phyloP scores from a whole-genome alignment of 1,284 basidiomycete genomes.

The Leccinum pachyderme region DNA sequence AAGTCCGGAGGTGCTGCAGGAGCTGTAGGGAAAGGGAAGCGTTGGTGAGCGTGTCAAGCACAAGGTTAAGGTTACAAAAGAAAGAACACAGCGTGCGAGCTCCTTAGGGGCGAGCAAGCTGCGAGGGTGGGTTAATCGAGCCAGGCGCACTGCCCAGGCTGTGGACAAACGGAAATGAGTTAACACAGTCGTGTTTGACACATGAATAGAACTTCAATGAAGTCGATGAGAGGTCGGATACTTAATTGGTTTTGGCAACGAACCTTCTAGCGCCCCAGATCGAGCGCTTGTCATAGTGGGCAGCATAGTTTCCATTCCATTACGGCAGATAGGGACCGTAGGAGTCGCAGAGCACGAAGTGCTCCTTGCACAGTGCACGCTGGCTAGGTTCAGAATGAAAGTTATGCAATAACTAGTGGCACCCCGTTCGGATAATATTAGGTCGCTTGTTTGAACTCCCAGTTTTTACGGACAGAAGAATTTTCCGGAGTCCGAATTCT shows the following conservation, averaged over 20 bases:
- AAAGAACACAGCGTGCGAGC: no score
- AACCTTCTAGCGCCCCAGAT: neutral
- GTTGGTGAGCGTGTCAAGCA: no score
- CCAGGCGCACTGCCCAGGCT: no score
- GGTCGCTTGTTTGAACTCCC: neutral
- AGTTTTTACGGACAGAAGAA: neutral
- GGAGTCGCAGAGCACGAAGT: neutral
- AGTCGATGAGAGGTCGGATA: neutral
- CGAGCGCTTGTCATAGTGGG: neutral
- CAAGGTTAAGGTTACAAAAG: no score
- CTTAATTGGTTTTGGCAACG: neutral
- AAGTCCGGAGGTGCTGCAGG: no score
- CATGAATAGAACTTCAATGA: neutral
- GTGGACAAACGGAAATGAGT: no score
- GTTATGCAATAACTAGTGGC: neutral
- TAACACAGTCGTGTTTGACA: neutral
- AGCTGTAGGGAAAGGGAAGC: no score
- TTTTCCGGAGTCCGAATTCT: neutral
- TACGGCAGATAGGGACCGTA: neutral
- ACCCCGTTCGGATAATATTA: neutral
- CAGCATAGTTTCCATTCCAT: neutral
- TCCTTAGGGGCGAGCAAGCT: no score
- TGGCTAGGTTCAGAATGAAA: neutral
- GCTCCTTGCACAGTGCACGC: neutral
- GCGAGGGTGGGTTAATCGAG: no score